Evolutionary conservation across 2,329 filamentous ascomycete genomes (phyloP), one percentile per base, ranked within the genome.

Genomic region (Paecilomyces formosus): DNA sequence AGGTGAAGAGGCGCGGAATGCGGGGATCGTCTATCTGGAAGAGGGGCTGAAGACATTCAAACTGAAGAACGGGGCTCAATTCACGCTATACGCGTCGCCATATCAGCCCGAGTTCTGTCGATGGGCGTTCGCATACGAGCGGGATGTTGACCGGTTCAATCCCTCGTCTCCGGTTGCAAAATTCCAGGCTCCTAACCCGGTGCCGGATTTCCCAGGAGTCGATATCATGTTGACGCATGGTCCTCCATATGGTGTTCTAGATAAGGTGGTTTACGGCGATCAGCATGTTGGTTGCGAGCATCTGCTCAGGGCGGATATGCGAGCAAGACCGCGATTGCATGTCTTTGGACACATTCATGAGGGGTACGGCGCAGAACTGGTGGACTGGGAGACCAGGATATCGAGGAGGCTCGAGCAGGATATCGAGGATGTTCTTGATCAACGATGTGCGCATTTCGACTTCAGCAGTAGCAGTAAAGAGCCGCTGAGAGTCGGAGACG

Each of bases 331-430:
- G 0, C 68, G 71, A 2, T 55, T 87, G n/a, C 82, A 86, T 66
- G 82, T 82, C 61, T 88, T 86, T 65, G 84, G 85, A 0, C 84
- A 87, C 70, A 85, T 86, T 18, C 83, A 86, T 65, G 81, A 83
- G 65, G 81, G 74, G 0, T 78, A 79, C 69, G 81, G 80, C 18
- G 78, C 75, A 3, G 66, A 72, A 61, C 69, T 79, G 61, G 68
- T 55, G 62, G 61, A 60, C 54, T 67, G 64, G 69, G 61, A 33
- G 26, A 58, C 51, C 35, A 56, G 54, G 55, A 62, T 57, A 39
- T 62, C 62, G 49, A 61, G 64, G 49, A 28, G 49, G 21, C 64
- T 72, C 18, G 51, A 57, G 33, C 61, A 60, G 9, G 69, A 74
- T 57, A 53, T 55, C 5, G 66, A 71, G 56, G 66, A 64, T 9